These are phyloP conservation scores for Pyrrhoderma lamaoense DNA, from an alignment of 1,284 basidiomycete genomes.

Conservation along the genomic window DNA sequence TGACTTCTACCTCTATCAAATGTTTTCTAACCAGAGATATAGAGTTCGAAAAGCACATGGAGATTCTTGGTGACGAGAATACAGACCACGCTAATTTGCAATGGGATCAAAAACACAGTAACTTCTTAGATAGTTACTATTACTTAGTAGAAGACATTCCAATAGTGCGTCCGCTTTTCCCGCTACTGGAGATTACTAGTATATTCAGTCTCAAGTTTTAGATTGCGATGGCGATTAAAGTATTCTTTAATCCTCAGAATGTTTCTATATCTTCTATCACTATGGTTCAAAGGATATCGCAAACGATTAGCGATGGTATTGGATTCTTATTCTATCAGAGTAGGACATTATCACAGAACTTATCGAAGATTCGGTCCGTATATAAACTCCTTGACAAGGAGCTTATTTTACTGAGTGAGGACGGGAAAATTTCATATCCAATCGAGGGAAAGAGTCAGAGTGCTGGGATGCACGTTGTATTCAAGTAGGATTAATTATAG, in stretches of 20 bases:
- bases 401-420: conserved; percentile 11
- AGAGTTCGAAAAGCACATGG: conserved; percentile 1
- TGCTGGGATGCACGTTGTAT: conserved; percentile 15
- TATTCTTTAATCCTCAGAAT: conserved; percentile 2
- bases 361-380: conserved; percentile 13
- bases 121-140: not conserved
- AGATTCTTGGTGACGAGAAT: conserved; percentile 1
- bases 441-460: not conserved
- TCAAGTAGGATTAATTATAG: conserved; percentile 6
- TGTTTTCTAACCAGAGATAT: not conserved
- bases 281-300: conserved; percentile 16
- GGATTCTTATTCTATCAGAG: conserved; percentile 3
- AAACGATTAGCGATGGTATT: conserved; percentile 10
- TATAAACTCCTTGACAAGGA: conserved; percentile 11
- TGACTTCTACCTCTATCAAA: not conserved
- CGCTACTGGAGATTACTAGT: no score
- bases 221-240: conserved; percentile 1
- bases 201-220: no score
- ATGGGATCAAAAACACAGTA: not conserved
- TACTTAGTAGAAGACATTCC: not conserved
- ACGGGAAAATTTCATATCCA: conserved; percentile 16
- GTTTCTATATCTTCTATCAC: conserved; percentile 17
- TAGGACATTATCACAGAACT: conserved; percentile 6
- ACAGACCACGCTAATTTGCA: not conserved
- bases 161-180: no score